These are phyloP conservation scores for Rosa persica DNA, from an alignment of 306 rosid species.

Conservation along the genomic window DNA sequence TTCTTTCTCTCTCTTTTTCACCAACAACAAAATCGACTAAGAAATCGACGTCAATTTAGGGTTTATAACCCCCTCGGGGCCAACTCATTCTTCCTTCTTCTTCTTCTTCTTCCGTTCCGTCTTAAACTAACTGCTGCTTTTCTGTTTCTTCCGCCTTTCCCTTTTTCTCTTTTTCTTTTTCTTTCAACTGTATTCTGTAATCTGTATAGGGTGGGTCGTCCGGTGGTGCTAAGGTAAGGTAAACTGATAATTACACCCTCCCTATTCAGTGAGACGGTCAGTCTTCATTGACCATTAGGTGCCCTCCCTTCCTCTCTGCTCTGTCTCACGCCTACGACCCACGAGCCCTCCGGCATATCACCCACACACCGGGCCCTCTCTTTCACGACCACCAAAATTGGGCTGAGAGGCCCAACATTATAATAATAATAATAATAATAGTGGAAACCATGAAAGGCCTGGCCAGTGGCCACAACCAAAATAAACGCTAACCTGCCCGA, in stretches of 20 bases:
- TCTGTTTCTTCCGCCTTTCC: neutral
- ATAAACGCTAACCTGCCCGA: too few species aligned
- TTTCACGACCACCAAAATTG: neutral
- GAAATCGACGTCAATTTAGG: neutral
- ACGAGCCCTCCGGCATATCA: too few species aligned
- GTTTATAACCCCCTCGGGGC: slow-evolving; percentile 1
- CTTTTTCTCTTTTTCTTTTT: neutral
- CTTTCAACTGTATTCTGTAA: too few species aligned
- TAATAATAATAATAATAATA: too few species aligned
- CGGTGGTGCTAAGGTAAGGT: too few species aligned
- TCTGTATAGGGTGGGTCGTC: neutral
- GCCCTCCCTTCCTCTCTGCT: neutral
- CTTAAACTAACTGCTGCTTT: too few species aligned
- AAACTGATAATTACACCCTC: neutral
- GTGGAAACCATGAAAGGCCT: too few species aligned
- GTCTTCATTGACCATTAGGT: slow-evolving; percentile 10
- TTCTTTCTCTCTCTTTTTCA: neutral
- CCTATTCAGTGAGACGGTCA: neutral
- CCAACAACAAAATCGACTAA: too few species aligned
- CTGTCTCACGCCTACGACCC: too few species aligned
- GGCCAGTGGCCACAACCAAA: too few species aligned
- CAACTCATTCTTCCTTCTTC: neutral
- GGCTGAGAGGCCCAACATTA: neutral
- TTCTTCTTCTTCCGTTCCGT: neutral
- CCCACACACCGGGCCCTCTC: neutral